Evolutionary conservation across 1,284 basidiomycete genomes (phyloP).

Genomic region (Phellopilus nigrolimitatus): DNA sequence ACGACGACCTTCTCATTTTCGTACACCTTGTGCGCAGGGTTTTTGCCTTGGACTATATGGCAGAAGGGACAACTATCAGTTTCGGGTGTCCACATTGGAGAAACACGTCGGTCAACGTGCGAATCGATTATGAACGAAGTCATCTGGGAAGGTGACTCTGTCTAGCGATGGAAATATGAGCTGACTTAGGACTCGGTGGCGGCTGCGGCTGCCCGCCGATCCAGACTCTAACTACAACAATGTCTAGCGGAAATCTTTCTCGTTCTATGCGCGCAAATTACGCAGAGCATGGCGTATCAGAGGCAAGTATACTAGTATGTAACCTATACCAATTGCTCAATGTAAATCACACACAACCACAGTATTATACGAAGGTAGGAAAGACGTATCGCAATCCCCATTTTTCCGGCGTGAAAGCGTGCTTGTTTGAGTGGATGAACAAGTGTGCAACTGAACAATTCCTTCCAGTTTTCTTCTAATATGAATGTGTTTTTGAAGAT

Average conservation of each 20-base stretch:
- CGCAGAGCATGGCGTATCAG: slow-evolving; percentile 57
- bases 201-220: no score
- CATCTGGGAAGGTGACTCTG: no score
- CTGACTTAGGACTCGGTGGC: no score
- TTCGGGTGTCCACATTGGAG: slow-evolving; percentile 42
- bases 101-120: slow-evolving; percentile 44
- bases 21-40: slow-evolving; percentile 47
- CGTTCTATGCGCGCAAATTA: slow-evolving; percentile 70
- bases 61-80: slow-evolving; percentile 54
- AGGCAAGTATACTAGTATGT: slow-evolving; percentile 35
- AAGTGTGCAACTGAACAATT: slow-evolving; percentile 29
- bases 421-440: slow-evolving; percentile 50
- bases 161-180: no score
- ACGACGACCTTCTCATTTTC: slow-evolving; percentile 66
- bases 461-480: slow-evolving; percentile 28
- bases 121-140: slow-evolving; percentile 68
- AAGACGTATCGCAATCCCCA: slow-evolving; percentile 70
- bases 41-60: slow-evolving; percentile 47
- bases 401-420: slow-evolving; percentile 60
- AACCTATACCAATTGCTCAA: not conserved
- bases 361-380: slow-evolving; percentile 51
- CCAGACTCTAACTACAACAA: slow-evolving; percentile 33
- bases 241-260: slow-evolving; percentile 44
- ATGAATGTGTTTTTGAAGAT: no score
- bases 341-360: not conserved